Base-by-base conservation (phyloP, 148 eudicot genomes). In the Camellia sinensis region DNA sequence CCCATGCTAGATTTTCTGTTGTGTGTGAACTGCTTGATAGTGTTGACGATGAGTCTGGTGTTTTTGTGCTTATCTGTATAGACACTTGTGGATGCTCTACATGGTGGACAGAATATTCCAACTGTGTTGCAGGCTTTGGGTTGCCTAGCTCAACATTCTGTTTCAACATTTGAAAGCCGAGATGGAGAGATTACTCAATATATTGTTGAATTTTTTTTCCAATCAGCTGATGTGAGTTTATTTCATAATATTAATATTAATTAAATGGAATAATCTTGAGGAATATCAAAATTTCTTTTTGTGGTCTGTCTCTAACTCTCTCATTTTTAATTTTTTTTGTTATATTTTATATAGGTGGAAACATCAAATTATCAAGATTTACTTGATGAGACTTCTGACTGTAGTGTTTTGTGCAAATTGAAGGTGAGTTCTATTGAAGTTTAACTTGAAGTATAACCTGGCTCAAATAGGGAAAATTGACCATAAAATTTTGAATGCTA, bases 61-160 rank as follows among this genome's bases (percentile, higher is more conserved):
- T 8, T 59, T 59, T 41, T 80, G 64, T 64, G 40, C 61, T n/a
- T 70, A 21, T 75, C 41, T 79, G 10, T 80, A 11, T 84, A 95
- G 99, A 85, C 76, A 79, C 91, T 95, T 71, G 86, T 90, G 81
- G 83, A 90, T 84, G 88, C 90, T 78, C 90, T 95, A 67, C 81
- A 78, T 41, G 41, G 70, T 48, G 90, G 92, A 71, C 64, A 79
- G 83, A 89, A 93, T 78, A 73, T 88, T 80, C 95, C 93, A 29
- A 89, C 95, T 74, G 90, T 89, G 48, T 79, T 96, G 89, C 97
- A 93, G 82, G 91, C 99, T 44, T 85, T 94, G 84, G 97, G 99
- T 78, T 93, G 97, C 75, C 44, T 92, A 67, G 91, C 97, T 75
- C 95, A 90, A 69, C 87, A 91, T 86, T 90, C 87, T 73, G 77